Base-by-base conservation (phyloP, 2,329 filamentous ascomycete genomes). In the Orbilia javanica region DNA sequence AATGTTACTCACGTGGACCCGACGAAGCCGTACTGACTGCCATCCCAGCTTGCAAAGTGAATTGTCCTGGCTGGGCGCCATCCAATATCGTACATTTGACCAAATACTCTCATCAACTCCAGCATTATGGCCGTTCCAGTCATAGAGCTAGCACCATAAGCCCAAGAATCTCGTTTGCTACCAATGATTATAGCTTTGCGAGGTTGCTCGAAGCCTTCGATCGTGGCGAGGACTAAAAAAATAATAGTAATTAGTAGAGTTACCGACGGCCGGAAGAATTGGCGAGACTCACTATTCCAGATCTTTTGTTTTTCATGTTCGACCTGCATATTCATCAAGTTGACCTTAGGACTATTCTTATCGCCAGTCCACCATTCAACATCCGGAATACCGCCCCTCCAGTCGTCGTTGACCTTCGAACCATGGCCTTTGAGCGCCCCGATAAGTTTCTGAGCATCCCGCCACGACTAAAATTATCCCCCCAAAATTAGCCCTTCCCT, bases 1-100 rank as follows among this genome's bases (percentile, higher is more conserved):
- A 20, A 18, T 52, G 53, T 25, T 36, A 81, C 80, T 78, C 60
- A 81, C 80, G 96, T 98, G 10, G 93, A 97, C 7, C 96, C 96
- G 73, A 97, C 92, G 53, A 96, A 86, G 84, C 97, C 97, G 86
- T 97, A 98, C 84, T 95, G 93, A 81, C 91, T 91, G 3, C 89
- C 96, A 83, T 99, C 96, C 96, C 96, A 99, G 36, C 93, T 97
- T 82, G 94, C 94, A 84, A 99, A 98, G 83, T 97, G 92, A 80
- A 99, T 97, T 2, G 93, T 96, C n/a, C 96, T 91, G 15, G 97
- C 87, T 0, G 96, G 96, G 27, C 92, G 89, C 96, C 96, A 99
- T 66, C 94, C 95, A 72, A 90, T 89, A 15, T 87, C 84, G 22
- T 90, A 87, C 15, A 98, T 88, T 79, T 93, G 90, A 46, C 94